These are phyloP conservation scores for Choanephora cucurbitarum DNA, from an alignment of 371 early-diverging fungal species.

Conservation along the genomic window DNA sequence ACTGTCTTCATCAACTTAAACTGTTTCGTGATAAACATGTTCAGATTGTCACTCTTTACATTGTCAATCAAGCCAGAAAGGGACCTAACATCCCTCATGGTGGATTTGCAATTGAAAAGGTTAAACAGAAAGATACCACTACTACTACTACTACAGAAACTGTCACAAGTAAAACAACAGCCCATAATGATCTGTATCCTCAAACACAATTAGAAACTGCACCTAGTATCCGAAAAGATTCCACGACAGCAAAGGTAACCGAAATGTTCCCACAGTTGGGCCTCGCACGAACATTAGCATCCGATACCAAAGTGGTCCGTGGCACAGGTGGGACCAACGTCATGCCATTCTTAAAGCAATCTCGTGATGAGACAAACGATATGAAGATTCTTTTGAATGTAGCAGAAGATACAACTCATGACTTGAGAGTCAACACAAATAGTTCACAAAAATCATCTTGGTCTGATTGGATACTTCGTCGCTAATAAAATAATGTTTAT, in stretches of 20 bases:
- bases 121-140: not conserved
- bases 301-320: constrained; percentile 62
- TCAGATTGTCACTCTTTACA: constrained; percentile 89
- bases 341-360: constrained; percentile 82
- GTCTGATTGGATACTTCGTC: constrained; percentile 34
- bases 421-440: too few species aligned
- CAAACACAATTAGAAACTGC: constrained; percentile 53
- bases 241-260: constrained; percentile 35
- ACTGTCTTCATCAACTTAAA: constrained; percentile 77
- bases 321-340: constrained; percentile 97
- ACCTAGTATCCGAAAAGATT: constrained; percentile 35
- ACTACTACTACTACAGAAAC: not conserved
- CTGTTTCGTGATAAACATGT: constrained; percentile 91
- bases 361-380: constrained; percentile 61
- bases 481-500: constrained; percentile 21
- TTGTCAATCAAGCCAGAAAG: constrained; percentile 85
- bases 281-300: constrained; percentile 60
- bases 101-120: constrained; percentile 49
- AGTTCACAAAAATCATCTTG: constrained; percentile 19
- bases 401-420: constrained; percentile 1
- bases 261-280: constrained; percentile 50
- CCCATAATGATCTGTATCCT: constrained; percentile 53
- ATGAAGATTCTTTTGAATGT: constrained; percentile 22
- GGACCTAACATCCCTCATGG: constrained; percentile 69
- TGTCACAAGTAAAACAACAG: constrained; percentile 3